Percentiles rank a stretch among this genome's conserved stretches.
Evolutionary conservation across 805 yeast genomes (phyloP).

Genomic region (Candida railenensis): DNA sequence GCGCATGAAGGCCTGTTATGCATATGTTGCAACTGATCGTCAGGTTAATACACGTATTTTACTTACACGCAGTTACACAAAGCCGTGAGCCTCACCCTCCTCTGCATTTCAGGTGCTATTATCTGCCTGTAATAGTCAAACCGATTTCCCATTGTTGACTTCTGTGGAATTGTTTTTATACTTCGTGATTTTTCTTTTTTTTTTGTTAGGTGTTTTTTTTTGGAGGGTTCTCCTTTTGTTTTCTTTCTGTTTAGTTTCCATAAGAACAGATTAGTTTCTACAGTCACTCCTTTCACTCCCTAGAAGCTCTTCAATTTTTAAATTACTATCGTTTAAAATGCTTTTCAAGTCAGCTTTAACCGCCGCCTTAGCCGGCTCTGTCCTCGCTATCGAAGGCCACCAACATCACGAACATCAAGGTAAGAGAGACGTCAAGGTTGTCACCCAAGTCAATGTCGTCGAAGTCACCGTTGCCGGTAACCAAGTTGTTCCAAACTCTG

Average conservation of each 20-base stretch:
- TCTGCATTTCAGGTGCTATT: neutral
- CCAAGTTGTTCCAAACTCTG: conserved; percentile 5
- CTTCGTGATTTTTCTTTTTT: neutral
- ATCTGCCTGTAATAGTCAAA: neutral
- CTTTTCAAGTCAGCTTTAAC: conserved; percentile 48
- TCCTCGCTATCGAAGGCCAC: conserved; percentile 54
- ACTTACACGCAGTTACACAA: neutral
- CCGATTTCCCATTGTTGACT: conserved; percentile 4
- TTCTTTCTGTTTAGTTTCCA: conserved; percentile 9
- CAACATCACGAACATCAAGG: conserved; percentile 53
- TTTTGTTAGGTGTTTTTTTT: conserved; percentile 1
- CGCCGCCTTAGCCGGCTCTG: conserved; percentile 50
- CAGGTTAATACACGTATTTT: neutral
- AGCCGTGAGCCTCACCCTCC: neutral
- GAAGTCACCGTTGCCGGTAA: conserved; percentile 33
- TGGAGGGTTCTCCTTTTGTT: neutral
- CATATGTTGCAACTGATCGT: neutral
- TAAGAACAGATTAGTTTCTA: conserved; percentile 25
- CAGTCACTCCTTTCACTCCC: conserved; percentile 35
- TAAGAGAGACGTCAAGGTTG: conserved; percentile 44
- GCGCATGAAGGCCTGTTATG: neutral
- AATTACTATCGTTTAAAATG: conserved; percentile 28
- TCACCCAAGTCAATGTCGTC: conserved; percentile 38
- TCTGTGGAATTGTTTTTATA: conserved; percentile 3
- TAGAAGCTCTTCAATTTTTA: conserved; percentile 18